Base-by-base conservation (phyloP, 208 protist species). In the Leishmania arabica region DNA sequence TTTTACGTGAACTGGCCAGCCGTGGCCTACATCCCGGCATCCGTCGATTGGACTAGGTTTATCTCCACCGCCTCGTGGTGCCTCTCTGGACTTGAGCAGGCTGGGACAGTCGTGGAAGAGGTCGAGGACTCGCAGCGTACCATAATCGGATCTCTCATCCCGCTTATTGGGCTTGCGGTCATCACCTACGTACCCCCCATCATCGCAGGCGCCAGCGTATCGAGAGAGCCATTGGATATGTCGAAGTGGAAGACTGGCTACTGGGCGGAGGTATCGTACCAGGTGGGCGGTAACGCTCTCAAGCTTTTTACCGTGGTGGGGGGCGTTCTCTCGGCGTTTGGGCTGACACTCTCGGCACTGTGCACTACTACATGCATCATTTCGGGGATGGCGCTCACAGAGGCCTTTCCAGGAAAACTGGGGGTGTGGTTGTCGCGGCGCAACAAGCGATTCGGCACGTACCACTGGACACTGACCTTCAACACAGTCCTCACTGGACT, bases 41-140 rank as follows among this genome's bases (percentile, higher is more conserved):
- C 75, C 27, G 88, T 96, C 54, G 72, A 94, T 68, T 96, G 91
- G 92, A 49, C 90, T 31, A 90, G 84, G 17, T 96, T 95, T 75
- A 80, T 96, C 69, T 85, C 91, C 51, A 96, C 93, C 11, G 90
- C 89, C 34, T 96, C 93, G 53, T 96, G 93, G 93, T 95, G 94
- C 70, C 84, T 96, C 9, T 96, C 91, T 49, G 93, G 93, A 0
- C 70, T 96, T 7, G 93, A 96, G 83, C 93, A 96, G 80, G 93
- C 89, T 1, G 91, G 90, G 19, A 82, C 90, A 4, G 89, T 96
- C 53, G 85, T 88, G 62, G 91, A 96, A 84, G 90, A 96, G 17
- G 84, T 94, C 17, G 81, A 89, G 53, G 76, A 92, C 42, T 91
- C 93, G 60, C 90, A 93, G 85, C 74, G 68, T 27, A 94, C 93